Base-by-base conservation (phyloP, 352 stramenopile species). In the Salisapilia sapeloensis region DNA sequence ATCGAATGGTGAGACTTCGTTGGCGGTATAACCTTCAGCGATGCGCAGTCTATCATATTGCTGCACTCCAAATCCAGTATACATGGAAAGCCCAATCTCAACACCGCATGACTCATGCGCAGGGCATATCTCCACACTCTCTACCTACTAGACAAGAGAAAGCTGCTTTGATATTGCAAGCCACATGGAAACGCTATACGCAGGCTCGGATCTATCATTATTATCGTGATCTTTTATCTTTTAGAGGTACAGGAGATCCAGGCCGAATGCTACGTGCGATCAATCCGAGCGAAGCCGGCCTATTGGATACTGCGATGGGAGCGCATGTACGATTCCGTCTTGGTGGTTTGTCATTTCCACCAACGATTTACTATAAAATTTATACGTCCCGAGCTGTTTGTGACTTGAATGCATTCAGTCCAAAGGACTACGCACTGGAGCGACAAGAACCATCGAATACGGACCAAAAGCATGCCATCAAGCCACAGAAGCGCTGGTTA, bases 281-380 rank as follows among this genome's bases (percentile, higher is more conserved):
- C 40, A 93, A 93, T 38, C 80, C 80, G 11, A 42, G 43, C 0
- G 80, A 93, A 31, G 76, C 80, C 1, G 47, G 40, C 15, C 39
- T 93, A 10, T 40, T 93, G 19, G 80, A 93, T 38, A 57, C 59
- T 9, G 69, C 81, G n/a, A 83, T 87, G 51, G 60, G 64, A 0
- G 70, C 70, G 0, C 58, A 77, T 31, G 66, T 95, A 17, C 75
- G 78, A 1, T 94, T 95, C 39, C 69, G 83, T 2, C 62, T 95
- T 22, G 83, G 83, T 2, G 82, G 83, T 0, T 39, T 75, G 28
- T 58, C 52, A 3, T 95, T 95, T 49, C 83, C 83, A 6, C 83
- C 83, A n/a, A 84, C 70, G 12, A 92, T 95, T 32, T 95, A 94
- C 66, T 95, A 95, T 66, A 94, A 95, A 53, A 83, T 95, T 42